phyloP scores from a whole-genome alignment of 2,329 filamentous ascomycete genomes.

The Diaporthe aspalathi region DNA sequence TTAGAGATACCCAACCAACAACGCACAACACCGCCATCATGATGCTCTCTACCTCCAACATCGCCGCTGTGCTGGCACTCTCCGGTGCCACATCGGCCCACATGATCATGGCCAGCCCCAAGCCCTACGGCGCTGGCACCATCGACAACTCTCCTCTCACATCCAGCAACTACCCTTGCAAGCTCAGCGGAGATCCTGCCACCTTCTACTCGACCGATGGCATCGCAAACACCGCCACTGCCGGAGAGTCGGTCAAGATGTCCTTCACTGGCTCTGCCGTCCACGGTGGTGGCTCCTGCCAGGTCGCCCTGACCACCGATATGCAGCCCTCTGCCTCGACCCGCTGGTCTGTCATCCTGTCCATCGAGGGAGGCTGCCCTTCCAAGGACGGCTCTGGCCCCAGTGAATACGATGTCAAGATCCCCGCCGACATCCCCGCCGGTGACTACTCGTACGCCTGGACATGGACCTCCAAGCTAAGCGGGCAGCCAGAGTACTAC shows the following conservation, averaged over 20 bases:
- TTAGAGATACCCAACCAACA: constrained; percentile 21
- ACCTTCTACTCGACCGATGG: constrained; percentile 62
- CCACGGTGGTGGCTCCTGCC: constrained; percentile 81
- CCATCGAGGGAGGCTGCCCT: constrained; percentile 67
- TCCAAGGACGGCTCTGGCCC: constrained; percentile 50
- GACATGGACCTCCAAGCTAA: constrained; percentile 80
- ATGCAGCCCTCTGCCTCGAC: constrained; percentile 74
- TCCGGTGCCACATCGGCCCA: constrained; percentile 34
- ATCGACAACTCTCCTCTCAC: constrained; percentile 76
- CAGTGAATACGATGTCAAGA: constrained; percentile 71
- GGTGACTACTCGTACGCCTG: constrained; percentile 76
- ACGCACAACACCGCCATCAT: constrained; percentile 13
- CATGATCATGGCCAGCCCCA: constrained; percentile 39
- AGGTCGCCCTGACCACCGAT: constrained; percentile 81
- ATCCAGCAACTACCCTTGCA: constrained; percentile 80
- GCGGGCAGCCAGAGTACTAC: constrained; percentile 85
- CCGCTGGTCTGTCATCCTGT: constrained; percentile 74
- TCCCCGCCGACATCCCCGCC: constrained; percentile 71
- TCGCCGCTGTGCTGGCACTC: constrained; percentile 38
- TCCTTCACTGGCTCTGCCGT: constrained; percentile 70
- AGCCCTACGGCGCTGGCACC: constrained; percentile 32
- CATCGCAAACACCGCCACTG: constrained; percentile 68
- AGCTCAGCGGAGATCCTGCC: constrained; percentile 63
- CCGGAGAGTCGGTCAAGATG: constrained; percentile 73
- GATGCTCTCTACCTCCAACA: constrained; percentile 31